Percentiles rank a stretch among this genome's conserved stretches.
phyloP scores from a whole-genome alignment of 148 eudicot species.

The Rhododendron molle region DNA sequence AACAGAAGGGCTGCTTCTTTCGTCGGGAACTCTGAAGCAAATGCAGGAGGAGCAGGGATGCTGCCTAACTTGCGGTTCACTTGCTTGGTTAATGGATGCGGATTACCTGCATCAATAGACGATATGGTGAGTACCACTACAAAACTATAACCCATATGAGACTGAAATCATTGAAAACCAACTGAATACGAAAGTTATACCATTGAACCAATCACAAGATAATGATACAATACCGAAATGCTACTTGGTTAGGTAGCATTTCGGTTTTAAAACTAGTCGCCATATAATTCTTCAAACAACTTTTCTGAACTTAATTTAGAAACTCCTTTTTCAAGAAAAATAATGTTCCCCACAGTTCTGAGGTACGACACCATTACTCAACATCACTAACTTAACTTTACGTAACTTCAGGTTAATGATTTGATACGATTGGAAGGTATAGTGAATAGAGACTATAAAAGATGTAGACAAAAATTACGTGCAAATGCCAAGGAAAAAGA shows the following conservation, averaged over 20 bases:
- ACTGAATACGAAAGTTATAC: background rate
- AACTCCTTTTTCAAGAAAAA: background rate
- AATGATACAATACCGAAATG: background rate
- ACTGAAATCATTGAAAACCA: background rate
- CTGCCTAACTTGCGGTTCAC: slow-evolving; percentile 57
- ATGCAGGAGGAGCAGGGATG: slow-evolving; percentile 77
- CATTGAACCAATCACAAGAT: background rate
- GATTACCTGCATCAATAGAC: slow-evolving; percentile 40
- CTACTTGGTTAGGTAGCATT: background rate
- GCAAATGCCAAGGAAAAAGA: background rate
- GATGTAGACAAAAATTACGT: background rate
- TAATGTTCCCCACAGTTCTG: background rate
- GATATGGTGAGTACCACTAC: background rate
- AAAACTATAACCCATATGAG: background rate
- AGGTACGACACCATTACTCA: background rate
- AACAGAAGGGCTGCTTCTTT: slow-evolving; percentile 48
- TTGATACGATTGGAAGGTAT: background rate
- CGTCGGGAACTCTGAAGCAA: slow-evolving; percentile 75
- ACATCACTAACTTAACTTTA: background rate
- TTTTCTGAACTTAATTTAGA: background rate
- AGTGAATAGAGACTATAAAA: background rate
- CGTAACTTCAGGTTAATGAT: background rate
- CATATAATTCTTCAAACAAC: background rate
- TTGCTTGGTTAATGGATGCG: slow-evolving; percentile 43
- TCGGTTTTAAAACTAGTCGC: background rate